Evolutionary conservation across 148 eudicot species (phyloP).

Genomic region (Chenopodium quinoa): DNA sequence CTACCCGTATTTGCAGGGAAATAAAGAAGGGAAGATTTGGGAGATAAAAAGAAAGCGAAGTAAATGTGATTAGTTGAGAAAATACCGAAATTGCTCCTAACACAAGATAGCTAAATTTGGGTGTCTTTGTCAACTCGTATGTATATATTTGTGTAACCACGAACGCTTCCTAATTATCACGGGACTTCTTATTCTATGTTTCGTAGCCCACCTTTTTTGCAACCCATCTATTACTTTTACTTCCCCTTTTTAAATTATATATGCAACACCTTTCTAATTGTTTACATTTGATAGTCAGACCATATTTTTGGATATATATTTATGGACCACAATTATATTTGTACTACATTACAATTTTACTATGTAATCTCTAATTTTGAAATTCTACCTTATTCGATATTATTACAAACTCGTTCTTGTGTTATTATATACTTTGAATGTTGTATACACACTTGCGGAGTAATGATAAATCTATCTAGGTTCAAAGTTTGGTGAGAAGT

Average conservation of each 20-base stretch:
- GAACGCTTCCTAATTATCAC: background rate
- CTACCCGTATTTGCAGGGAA: constrained; percentile 52
- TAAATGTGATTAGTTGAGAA: constrained; percentile 61
- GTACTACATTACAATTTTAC: background rate
- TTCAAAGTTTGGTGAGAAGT: too few relatives aligned
- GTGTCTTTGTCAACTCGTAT: constrained; percentile 3
- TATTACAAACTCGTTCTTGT: too few relatives aligned
- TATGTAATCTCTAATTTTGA: background rate
- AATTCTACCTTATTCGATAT: background rate
- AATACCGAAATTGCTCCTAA: background rate
- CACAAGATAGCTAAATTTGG: background rate
- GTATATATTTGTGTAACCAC: background rate
- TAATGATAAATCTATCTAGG: too few relatives aligned
- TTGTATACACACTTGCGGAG: too few relatives aligned
- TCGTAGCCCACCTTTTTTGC: background rate
- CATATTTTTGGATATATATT: background rate
- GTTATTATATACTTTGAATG: too few relatives aligned
- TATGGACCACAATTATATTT: background rate
- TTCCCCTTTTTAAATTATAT: too few relatives aligned
- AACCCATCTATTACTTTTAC: too few relatives aligned
- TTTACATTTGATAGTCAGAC: background rate
- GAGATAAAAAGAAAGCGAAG: constrained; percentile 18
- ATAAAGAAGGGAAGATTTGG: constrained; percentile 7
- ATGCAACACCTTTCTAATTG: background rate
- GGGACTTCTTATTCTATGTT: background rate